phyloP scores from a whole-genome alignment of 1,139 yeast species.

The Sugiyamaella grinbergsii region DNA sequence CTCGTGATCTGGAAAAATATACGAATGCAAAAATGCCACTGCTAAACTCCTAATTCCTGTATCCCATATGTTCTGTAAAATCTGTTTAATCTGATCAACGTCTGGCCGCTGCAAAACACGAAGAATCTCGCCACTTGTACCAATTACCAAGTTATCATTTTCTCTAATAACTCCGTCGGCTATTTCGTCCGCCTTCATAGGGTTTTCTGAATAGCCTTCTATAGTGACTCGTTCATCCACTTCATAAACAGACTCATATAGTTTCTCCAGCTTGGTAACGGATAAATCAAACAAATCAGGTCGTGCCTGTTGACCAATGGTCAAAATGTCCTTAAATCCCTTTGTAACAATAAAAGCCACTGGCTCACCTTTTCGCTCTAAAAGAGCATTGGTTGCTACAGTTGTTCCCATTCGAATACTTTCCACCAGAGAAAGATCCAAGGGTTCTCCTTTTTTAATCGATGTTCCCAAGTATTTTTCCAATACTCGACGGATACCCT shows the following conservation, averaged over 20 bases:
- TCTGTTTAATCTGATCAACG: slow-evolving; percentile 44
- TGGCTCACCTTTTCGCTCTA: slow-evolving; percentile 67
- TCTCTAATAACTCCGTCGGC: slow-evolving; percentile 32
- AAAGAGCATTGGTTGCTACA: slow-evolving; percentile 74
- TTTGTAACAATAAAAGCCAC: slow-evolving; percentile 66
- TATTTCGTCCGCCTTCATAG: slow-evolving; percentile 41
- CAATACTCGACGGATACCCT: slow-evolving; percentile 79
- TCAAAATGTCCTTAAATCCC: slow-evolving; percentile 64
- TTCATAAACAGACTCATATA: slow-evolving; percentile 65
- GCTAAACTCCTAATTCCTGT: slow-evolving; percentile 67
- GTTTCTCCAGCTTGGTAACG: slow-evolving; percentile 58
- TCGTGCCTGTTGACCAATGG: slow-evolving; percentile 73
- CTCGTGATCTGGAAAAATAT: slow-evolving; percentile 70
- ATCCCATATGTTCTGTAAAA: slow-evolving; percentile 49
- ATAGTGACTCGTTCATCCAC: slow-evolving; percentile 72
- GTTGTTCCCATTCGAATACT: slow-evolving; percentile 79
- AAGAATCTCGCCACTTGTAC: slow-evolving; percentile 66
- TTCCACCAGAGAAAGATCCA: slow-evolving; percentile 54
- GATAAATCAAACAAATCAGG: slow-evolving; percentile 68
- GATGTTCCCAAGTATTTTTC: slow-evolving; percentile 55
- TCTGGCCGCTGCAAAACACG: slow-evolving; percentile 56
- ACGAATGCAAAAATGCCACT: slow-evolving; percentile 68
- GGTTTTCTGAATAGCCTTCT: slow-evolving; percentile 67
- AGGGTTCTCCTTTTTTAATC: slow-evolving; percentile 49
- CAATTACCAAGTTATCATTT: slow-evolving; percentile 47